These are phyloP conservation scores for Lachnellula occidentalis DNA, from an alignment of 2,329 filamentous ascomycete species.

Conservation along the genomic window DNA sequence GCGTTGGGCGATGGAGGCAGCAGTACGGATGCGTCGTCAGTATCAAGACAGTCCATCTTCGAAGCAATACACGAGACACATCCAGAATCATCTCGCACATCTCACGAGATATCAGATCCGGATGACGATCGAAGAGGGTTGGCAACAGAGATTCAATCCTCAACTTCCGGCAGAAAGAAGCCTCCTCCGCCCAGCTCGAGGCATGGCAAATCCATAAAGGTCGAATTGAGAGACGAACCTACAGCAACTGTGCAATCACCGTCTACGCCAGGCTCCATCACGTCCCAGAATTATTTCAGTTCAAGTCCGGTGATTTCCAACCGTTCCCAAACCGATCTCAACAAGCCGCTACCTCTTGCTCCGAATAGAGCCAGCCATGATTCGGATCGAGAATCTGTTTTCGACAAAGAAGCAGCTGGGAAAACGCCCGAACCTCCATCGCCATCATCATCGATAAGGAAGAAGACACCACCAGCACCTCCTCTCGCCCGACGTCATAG, in stretches of 20 bases:
- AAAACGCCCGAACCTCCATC: conserved; percentile 43
- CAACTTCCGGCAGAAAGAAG: conserved; percentile 50
- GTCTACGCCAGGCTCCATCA: conserved; percentile 20
- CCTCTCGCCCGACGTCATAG: conserved; percentile 32
- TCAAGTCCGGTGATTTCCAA: conserved; percentile 16
- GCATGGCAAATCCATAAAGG: conserved; percentile 68
- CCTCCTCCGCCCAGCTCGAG: conserved; percentile 72
- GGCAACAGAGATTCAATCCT: conserved; percentile 18
- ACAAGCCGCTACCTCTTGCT: conserved; percentile 57
- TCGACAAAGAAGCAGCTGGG: conserved; percentile 49
- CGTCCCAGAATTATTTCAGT: conserved; percentile 19
- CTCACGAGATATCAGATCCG: conserved; percentile 52
- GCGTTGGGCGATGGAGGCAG: conserved; percentile 38
- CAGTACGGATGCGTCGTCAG: conserved; percentile 52
- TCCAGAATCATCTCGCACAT: conserved; percentile 49
- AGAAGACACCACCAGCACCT: conserved; percentile 37
- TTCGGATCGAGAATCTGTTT: conserved; percentile 41
- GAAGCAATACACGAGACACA: conserved; percentile 41
- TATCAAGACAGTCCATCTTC: conserved; percentile 54
- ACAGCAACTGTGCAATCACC: conserved; percentile 32
- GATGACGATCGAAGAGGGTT: conserved; percentile 43
- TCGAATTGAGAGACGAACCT: conserved; percentile 38
- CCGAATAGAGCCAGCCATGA: conserved; percentile 43
- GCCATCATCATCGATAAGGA: conserved; percentile 26
- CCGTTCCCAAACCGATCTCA: conserved; percentile 43